These are phyloP conservation scores for Phytophthora constricta DNA, from an alignment of 352 stramenopile species.

Conservation along the genomic window DNA sequence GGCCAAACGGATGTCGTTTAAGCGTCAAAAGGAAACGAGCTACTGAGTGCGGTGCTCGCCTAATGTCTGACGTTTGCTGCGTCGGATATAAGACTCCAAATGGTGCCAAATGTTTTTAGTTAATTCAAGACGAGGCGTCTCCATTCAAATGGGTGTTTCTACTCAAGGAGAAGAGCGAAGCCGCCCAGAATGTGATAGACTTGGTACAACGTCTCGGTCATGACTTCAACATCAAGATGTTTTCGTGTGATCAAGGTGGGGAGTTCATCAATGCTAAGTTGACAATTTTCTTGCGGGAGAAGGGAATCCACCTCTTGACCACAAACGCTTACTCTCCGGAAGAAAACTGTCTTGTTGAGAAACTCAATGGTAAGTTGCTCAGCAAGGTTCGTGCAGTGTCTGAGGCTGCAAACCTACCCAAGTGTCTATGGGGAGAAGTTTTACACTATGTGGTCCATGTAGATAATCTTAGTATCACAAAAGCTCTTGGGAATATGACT, in stretches of 20 bases:
- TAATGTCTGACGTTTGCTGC: conserved; percentile 3
- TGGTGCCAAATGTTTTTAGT: conserved; percentile 2
- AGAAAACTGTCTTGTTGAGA: too few species aligned
- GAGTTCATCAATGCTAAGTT: conserved; percentile 6
- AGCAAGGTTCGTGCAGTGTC: too few species aligned
- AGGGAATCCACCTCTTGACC: conserved; percentile 1
- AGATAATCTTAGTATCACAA: too few species aligned
- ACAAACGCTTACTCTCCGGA: not conserved
- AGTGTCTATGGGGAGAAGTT: too few species aligned
- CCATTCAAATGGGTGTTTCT: conserved; percentile 2
- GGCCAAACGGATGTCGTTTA: not conserved
- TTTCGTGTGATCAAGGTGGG: conserved; percentile 11
- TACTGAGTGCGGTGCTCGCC: not conserved
- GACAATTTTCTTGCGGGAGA: not conserved
- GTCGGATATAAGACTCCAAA: not conserved
- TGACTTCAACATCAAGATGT: not conserved
- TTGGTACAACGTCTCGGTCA: conserved; percentile 2
- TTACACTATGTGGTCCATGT: too few species aligned
- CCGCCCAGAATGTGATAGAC: conserved; percentile 2
- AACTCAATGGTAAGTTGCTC: too few species aligned
- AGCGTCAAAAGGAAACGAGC: not conserved
- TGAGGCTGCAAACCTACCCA: too few species aligned
- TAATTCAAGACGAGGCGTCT: conserved; percentile 4
- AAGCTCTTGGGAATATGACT: too few species aligned
- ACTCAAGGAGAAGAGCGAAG: conserved; percentile 5